Evolutionary conservation across 2,329 filamentous ascomycete genomes (phyloP).

Genomic region (Claviceps humidiphila): DNA sequence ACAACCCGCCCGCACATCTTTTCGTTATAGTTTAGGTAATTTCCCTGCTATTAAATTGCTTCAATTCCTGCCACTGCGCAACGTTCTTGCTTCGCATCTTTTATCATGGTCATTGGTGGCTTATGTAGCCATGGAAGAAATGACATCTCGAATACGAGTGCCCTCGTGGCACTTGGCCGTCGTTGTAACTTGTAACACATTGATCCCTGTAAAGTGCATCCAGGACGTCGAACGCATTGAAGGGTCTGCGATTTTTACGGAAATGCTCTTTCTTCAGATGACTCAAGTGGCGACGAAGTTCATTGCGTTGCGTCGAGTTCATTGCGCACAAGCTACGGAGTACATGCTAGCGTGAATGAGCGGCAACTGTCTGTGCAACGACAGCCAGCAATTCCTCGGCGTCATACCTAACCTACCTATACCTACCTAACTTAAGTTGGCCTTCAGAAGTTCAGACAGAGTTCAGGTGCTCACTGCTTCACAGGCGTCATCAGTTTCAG

Average conservation of each 20-base stretch:
- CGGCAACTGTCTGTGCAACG: not conserved
- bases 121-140: not conserved
- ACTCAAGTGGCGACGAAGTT: not conserved
- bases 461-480: not conserved
- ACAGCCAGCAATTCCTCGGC: not conserved
- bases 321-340: not conserved
- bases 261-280: not conserved
- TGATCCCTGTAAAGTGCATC: not conserved
- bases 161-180: not conserved
- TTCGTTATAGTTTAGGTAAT: too few species aligned
- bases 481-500: too few species aligned
- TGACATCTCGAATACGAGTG: not conserved
- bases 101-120: not conserved
- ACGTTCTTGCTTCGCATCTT: not conserved
- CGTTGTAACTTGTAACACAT: not conserved
- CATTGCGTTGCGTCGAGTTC: not conserved
- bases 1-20: too few species aligned
- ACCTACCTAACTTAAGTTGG: too few species aligned
- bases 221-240: not conserved
- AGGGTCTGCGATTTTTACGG: not conserved
- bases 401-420: too few species aligned
- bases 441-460: too few species aligned
- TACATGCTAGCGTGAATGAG: not conserved
- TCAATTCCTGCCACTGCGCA: not conserved
- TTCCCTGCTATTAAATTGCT: too few species aligned